Evolutionary conservation across 768 basidiomycete species (phyloP).

Genomic region (Lactifluus piperatus): DNA sequence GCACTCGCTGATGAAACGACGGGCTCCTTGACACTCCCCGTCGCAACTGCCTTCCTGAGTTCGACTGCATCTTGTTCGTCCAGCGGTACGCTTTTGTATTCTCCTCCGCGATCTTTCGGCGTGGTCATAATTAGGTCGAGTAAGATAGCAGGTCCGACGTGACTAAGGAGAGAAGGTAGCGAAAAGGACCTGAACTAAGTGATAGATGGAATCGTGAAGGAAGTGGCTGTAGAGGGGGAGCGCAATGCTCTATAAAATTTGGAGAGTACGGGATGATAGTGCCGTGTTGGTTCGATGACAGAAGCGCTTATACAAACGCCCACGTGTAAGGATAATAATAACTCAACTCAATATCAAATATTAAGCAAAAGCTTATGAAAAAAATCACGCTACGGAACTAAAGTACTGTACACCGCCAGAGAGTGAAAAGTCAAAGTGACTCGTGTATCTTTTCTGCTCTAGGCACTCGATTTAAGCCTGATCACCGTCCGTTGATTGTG

Average conservation of each 20-base stretch:
- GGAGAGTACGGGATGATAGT: too few species aligned
- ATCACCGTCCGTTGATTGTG: conserved; percentile 56
- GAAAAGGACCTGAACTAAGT: neutral
- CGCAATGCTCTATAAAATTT: neutral
- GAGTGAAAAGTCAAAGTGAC: neutral
- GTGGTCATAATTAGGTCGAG: conserved; percentile 6
- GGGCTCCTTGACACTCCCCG: conserved; percentile 29
- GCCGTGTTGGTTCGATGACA: too few species aligned
- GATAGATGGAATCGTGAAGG: neutral
- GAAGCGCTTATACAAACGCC: too few species aligned
- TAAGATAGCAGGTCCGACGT: neutral
- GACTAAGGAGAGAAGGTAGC: neutral
- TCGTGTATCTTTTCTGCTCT: neutral
- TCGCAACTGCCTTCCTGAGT: conserved; percentile 43
- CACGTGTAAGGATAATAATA: neutral
- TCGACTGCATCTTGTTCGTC: conserved; percentile 42
- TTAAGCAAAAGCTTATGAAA: neutral
- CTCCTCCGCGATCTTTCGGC: conserved; percentile 12
- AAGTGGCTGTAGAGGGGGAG: neutral
- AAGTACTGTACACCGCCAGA: neutral
- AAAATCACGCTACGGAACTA: neutral
- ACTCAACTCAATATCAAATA: neutral
- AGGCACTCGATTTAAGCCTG: neutral
- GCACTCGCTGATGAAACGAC: conserved; percentile 25
- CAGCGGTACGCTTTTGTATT: conserved; percentile 22